Conservation (phyloP, 1,139 yeast genomes). For the Suhomyces chickasaworum region DNA sequence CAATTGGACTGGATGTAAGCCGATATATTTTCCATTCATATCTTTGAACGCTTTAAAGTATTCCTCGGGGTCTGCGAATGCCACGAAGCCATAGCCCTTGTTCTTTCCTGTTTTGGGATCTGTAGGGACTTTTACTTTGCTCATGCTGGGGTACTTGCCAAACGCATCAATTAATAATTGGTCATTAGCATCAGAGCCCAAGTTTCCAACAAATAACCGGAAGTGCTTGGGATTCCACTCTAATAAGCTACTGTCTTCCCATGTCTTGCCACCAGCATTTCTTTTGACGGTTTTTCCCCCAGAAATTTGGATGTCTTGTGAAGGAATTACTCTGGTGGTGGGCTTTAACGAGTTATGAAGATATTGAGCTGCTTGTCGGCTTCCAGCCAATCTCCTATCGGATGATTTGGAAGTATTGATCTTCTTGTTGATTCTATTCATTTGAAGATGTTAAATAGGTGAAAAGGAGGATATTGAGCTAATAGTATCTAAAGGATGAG, state of each 20-base stretch:
- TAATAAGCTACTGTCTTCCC: constrained; percentile 51
- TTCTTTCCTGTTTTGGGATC: constrained; percentile 46
- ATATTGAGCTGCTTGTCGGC: constrained; percentile 46
- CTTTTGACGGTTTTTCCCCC: constrained; percentile 38
- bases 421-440: constrained; percentile 59
- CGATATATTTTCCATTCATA: constrained; percentile 76
- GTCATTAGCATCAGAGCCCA: constrained; percentile 69
- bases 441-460: constrained; percentile 21
- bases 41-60: constrained; percentile 71
- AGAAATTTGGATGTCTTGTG: not conserved
- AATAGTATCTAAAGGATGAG: not conserved
- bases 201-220: constrained; percentile 72
- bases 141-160: constrained; percentile 48
- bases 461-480: not conserved
- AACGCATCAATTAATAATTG: constrained; percentile 55
- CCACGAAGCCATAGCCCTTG: constrained; percentile 74
- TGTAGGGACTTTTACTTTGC: constrained; percentile 57
- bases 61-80: constrained; percentile 62
- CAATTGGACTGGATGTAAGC: constrained; percentile 70
- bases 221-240: constrained; percentile 73
- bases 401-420: constrained; percentile 44
- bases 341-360: constrained; percentile 29
- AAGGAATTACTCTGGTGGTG: constrained; percentile 1
- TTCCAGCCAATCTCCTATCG: constrained; percentile 55
- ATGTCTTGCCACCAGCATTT: constrained; percentile 46